Base-by-base conservation (phyloP, 1,284 basidiomycete genomes). In the Flammula alnicola region DNA sequence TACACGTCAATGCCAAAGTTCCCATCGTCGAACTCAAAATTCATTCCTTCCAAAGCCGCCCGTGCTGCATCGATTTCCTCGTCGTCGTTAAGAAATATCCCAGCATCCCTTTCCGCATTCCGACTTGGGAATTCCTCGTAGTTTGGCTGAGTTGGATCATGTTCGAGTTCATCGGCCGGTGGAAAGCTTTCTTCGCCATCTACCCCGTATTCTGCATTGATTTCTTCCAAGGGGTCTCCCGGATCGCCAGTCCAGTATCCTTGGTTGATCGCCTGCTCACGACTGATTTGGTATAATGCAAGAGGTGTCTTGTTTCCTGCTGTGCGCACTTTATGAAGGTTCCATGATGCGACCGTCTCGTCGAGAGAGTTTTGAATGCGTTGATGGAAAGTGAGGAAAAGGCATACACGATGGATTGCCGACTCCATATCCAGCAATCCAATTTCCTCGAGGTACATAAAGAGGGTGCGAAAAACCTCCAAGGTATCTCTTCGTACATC, bases 1-100 rank as follows among this genome's bases (percentile, higher is more conserved):
- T 52, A 55, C 3, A 46, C 14, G 36, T 56, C 51, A 16, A 56
- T 52, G 3, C 54, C 51, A 30, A 33, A 52, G 38, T 44, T 49
- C 17, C 47, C 50, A 37, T 56, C 51, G 30, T 56, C 54, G 5
- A n/a, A 25, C 3, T 41, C 37, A 20, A 53, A 44, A 20, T 56
- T 44, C 16, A 54, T 44, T 2, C 22, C 51, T 8, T 47, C 42
- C 30, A 56, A 32, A 38, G 22, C 8, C 3, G 35, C 41, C 31
- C 37, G 30, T 5, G 55, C 55, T n/a, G 11, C 20, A n/a, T 43
- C 20, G 14, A 56, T 50, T 22, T 50, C 51, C 3, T 56, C 42
- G 35, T 56, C 51, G 14, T 46, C 55, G 25, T 49, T 54, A 5
- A 54, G 23, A 27, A 54, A 49, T 20, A 56, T 39, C 5, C 51